Percentiles rank a stretch among this genome's conserved stretches.
Evolutionary conservation across 805 yeast species (phyloP).

Genomic region (Lachancea mirantina): DNA sequence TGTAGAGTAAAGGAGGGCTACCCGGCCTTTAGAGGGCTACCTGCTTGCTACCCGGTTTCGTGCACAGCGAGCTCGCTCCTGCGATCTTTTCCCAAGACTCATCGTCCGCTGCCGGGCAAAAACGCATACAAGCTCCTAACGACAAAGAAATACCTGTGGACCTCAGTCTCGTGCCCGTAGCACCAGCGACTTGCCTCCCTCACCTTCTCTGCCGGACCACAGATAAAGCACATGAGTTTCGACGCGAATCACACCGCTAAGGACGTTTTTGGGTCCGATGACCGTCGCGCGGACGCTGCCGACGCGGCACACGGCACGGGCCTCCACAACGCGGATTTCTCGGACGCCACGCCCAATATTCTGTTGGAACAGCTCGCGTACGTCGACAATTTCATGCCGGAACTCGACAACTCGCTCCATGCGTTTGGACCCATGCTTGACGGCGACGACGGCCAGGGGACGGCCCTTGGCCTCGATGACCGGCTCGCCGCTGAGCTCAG

Average conservation of each 20-base stretch:
- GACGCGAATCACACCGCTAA: constrained; percentile 4
- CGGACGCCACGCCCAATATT: constrained; percentile 34
- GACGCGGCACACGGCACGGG: constrained; percentile 5
- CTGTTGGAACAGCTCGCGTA: constrained; percentile 71
- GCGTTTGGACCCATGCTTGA: constrained; percentile 7
- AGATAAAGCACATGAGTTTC: constrained; percentile 8
- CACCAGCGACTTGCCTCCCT: background rate
- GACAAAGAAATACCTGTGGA: background rate
- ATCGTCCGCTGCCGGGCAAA: too few species aligned
- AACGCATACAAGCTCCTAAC: background rate
- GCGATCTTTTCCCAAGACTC: too few species aligned
- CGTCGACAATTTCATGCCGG: constrained; percentile 68
- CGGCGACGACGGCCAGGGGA: constrained; percentile 3
- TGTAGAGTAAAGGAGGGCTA: too few species aligned
- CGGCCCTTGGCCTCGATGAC: constrained; percentile 39
- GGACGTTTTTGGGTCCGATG: constrained; percentile 7
- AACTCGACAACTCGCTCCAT: constrained; percentile 22
- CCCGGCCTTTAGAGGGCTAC: too few species aligned
- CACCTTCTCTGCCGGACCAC: too few species aligned
- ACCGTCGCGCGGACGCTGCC: constrained; percentile 1
- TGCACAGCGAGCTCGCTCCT: too few species aligned
- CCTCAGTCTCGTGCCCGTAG: constrained; percentile 1
- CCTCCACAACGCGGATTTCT: constrained; percentile 4
- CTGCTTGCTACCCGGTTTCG: too few species aligned
- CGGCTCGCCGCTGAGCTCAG: constrained; percentile 59